A percentile compares a stretch with the other conserved stretches of the same genome.
These are phyloP conservation scores for Phaseolus lunatus DNA, from an alignment of 306 rosid species.

Conservation along the genomic window DNA sequence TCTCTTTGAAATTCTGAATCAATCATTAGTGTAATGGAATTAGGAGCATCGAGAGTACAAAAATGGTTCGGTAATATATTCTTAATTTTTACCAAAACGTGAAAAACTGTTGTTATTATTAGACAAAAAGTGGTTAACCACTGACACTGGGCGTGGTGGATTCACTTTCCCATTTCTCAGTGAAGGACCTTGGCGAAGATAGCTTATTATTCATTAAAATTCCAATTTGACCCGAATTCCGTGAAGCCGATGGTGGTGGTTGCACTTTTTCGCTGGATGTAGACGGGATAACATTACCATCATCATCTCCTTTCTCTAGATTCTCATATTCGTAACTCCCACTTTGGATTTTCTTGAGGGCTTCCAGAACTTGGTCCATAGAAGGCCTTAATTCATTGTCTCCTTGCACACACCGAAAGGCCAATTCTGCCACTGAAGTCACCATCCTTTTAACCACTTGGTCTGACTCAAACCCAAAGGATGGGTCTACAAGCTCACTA, in stretches of 20 bases:
- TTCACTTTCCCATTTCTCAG: constrained; percentile 52
- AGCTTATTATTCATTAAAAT: constrained; percentile 39
- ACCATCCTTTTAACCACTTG: constrained; percentile 54
- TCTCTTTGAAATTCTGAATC: neutral
- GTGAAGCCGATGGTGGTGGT: constrained; percentile 45
- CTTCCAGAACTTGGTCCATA: constrained; percentile 64
- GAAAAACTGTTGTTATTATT: neutral
- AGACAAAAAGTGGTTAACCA: constrained; percentile 8
- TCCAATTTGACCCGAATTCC: constrained; percentile 38
- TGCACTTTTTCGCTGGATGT: neutral
- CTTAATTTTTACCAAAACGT: neutral
- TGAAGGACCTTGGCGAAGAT: constrained; percentile 56
- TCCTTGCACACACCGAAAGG: constrained; percentile 70
- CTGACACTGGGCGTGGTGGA: constrained; percentile 45
- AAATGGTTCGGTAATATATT: neutral
- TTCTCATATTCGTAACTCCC: constrained; percentile 43
- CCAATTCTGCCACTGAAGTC: constrained; percentile 66
- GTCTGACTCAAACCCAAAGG: constrained; percentile 65
- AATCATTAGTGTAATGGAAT: neutral
- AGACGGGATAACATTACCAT: neutral
- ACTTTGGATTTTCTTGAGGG: constrained; percentile 53
- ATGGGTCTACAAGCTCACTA: constrained; percentile 61
- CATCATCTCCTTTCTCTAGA: constrained; percentile 19
- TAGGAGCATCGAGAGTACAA: neutral
- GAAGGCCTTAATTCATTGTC: constrained; percentile 75